These are phyloP conservation scores for Zalaria obscura DNA, from an alignment of 2,329 filamentous ascomycete genomes.

Conservation along the genomic window DNA sequence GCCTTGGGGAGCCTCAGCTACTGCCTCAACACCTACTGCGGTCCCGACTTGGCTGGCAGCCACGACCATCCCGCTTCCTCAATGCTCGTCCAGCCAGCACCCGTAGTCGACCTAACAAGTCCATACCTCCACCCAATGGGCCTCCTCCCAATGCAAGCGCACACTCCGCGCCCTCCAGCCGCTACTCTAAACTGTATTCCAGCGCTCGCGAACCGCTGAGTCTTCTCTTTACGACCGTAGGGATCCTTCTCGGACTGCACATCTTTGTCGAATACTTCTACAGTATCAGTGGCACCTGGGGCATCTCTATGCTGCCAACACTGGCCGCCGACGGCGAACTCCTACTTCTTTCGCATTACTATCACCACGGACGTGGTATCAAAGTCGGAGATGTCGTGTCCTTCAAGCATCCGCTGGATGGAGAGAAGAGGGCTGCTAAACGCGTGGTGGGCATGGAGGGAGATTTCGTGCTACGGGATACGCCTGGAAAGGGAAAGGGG, in stretches of 20 bases:
- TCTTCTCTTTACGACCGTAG: neutral
- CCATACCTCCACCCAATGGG: no score
- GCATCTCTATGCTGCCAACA: slow-evolving; percentile 83
- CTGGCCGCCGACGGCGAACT: slow-evolving; percentile 54
- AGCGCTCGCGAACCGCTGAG: no score
- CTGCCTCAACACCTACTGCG: no score
- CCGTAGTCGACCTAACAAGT: no score
- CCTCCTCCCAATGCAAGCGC: no score
- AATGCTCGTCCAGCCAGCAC: no score
- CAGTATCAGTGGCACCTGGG: slow-evolving; percentile 44
- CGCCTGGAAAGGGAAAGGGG: slow-evolving; percentile 32
- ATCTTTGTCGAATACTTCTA: slow-evolving; percentile 39
- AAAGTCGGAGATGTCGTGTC: slow-evolving; percentile 72
- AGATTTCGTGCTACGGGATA: slow-evolving; percentile 57
- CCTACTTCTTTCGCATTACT: slow-evolving; percentile 53
- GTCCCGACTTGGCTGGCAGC: no score
- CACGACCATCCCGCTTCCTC: no score
- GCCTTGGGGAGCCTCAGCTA: no score
- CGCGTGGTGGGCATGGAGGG: slow-evolving; percentile 47
- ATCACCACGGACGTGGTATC: slow-evolving; percentile 52
- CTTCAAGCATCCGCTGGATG: slow-evolving; percentile 58
- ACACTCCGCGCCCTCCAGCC: no score
- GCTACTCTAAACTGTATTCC: no score
- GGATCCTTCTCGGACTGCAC: slow-evolving; percentile 14
- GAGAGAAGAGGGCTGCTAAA: slow-evolving; percentile 50